Evolutionary conservation across 2,329 filamentous ascomycete genomes (phyloP).

Genomic region (Pezicula neosporulosa): DNA sequence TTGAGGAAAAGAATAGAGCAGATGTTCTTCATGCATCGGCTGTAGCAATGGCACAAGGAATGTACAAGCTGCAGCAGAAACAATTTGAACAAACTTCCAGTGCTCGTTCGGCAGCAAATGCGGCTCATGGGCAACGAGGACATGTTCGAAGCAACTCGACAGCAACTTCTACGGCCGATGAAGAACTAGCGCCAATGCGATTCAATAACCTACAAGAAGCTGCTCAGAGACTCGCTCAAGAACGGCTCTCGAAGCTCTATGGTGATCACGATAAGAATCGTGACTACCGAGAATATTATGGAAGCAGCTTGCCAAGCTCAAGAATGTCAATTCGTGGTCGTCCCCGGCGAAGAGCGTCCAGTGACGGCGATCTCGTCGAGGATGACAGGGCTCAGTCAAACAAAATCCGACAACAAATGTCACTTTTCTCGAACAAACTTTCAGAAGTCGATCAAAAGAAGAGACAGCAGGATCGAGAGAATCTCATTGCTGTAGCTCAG

Average conservation of each 20-base stretch:
- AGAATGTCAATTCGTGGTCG: constrained; percentile 51
- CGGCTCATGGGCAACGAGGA: constrained; percentile 25
- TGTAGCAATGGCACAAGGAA: constrained; percentile 83
- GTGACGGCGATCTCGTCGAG: constrained; percentile 53
- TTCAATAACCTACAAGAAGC: constrained; percentile 74
- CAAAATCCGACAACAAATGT: constrained; percentile 76
- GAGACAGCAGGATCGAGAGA: constrained; percentile 69
- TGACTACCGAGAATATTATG: constrained; percentile 76
- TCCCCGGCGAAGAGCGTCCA: constrained; percentile 61
- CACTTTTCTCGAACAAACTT: constrained; percentile 65
- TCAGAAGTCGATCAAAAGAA: constrained; percentile 71
- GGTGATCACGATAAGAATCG: constrained; percentile 61
- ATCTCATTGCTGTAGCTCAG: constrained; percentile 74
- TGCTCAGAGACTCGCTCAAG: constrained; percentile 80
- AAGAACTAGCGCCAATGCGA: constrained; percentile 44
- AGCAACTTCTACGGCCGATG: constrained; percentile 29
- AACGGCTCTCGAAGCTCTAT: constrained; percentile 77
- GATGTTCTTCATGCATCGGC: constrained; percentile 78
- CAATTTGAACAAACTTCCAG: constrained; percentile 32
- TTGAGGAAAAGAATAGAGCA: constrained; percentile 69
- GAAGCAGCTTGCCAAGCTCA: constrained; percentile 46
- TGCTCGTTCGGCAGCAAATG: constrained; percentile 24
- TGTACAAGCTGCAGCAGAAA: constrained; percentile 71
- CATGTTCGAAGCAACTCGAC: neutral
- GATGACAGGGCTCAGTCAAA: constrained; percentile 60